These are phyloP conservation scores for Rhinocladiella similis DNA, from an alignment of 2,329 filamentous ascomycete species.

Conservation along the genomic window DNA sequence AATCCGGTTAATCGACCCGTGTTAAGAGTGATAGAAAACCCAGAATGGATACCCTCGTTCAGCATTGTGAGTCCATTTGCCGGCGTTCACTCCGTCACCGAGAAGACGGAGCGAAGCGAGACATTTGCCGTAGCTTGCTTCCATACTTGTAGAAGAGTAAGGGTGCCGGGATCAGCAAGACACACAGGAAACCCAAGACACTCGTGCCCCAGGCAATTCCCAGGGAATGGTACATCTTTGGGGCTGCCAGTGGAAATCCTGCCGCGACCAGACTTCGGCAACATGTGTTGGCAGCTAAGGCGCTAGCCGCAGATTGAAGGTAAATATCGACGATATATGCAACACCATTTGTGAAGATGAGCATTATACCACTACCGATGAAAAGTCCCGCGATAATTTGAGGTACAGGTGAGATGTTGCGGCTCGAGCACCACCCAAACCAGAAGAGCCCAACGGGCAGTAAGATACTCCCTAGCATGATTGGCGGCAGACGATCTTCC, in stretches of 20 bases:
- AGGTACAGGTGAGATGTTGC: constrained; percentile 63
- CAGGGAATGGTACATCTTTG: constrained; percentile 39
- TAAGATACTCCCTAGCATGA: constrained; percentile 54
- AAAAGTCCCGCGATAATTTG: constrained; percentile 76
- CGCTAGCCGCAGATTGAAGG: constrained; percentile 22
- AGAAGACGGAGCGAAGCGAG: constrained; percentile 13
- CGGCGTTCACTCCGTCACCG: neutral
- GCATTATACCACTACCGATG: constrained; percentile 74
- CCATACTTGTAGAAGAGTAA: constrained; percentile 42
- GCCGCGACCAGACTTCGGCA: constrained; percentile 23
- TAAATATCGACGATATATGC: constrained; percentile 36
- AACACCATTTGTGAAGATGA: constrained; percentile 65
- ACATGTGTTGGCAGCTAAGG: constrained; percentile 25
- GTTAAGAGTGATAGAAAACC: no score
- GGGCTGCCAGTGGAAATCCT: constrained; percentile 30
- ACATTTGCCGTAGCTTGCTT: constrained; percentile 45
- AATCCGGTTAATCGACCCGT: neutral
- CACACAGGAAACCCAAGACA: constrained; percentile 40
- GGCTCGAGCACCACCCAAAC: constrained; percentile 62
- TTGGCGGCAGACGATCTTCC: constrained; percentile 63
- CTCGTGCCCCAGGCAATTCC: constrained; percentile 41
- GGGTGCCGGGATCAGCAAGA: constrained; percentile 39
- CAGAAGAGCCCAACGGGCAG: constrained; percentile 56
- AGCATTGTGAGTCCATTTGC: no score
- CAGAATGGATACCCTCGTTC: no score